Conservation (phyloP, 1,139 yeast species). For the Zygoascus sp. region DNA sequence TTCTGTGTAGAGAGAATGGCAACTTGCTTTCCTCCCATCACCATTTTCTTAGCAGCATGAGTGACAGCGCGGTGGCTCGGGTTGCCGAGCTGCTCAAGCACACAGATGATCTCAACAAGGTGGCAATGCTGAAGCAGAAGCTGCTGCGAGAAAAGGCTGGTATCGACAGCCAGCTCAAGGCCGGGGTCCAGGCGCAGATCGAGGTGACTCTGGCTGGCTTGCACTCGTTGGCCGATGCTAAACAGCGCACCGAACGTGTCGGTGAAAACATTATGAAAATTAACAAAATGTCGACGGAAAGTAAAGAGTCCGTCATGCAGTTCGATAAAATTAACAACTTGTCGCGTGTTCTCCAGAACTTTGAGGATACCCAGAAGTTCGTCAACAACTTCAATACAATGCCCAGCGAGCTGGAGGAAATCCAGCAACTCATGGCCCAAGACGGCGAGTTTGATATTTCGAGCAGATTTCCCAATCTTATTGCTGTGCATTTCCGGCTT, state of each 20-base stretch:
- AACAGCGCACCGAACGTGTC: slow-evolving; percentile 29
- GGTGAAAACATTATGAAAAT: slow-evolving; percentile 31
- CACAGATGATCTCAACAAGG: slow-evolving; percentile 48
- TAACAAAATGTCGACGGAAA: slow-evolving; percentile 28
- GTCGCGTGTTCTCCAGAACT: slow-evolving; percentile 65
- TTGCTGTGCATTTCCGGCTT: slow-evolving; percentile 64
- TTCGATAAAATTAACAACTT: slow-evolving; percentile 58
- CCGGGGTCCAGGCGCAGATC: slow-evolving; percentile 59
- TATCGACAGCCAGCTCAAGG: slow-evolving; percentile 64
- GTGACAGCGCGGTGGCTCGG: slow-evolving; percentile 21
- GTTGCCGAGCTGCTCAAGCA: slow-evolving; percentile 32
- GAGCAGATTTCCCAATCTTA: slow-evolving; percentile 55
- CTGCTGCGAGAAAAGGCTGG: slow-evolving; percentile 65
- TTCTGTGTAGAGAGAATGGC: background rate
- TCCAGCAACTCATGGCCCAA: slow-evolving; percentile 51
- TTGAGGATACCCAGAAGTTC: slow-evolving; percentile 63
- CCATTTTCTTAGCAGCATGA: slow-evolving; percentile 12
- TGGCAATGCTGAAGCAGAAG: slow-evolving; percentile 52
- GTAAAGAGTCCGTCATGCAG: slow-evolving; percentile 39
- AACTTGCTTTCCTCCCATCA: background rate
- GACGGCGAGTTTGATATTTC: slow-evolving; percentile 47
- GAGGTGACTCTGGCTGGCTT: slow-evolving; percentile 45
- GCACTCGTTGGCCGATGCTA: slow-evolving; percentile 31
- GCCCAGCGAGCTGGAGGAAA: slow-evolving; percentile 45
- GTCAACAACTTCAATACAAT: slow-evolving; percentile 60